Base-by-base conservation (phyloP, 2,329 filamentous ascomycete species). In the Tolypocladium cylindrosporum region DNA sequence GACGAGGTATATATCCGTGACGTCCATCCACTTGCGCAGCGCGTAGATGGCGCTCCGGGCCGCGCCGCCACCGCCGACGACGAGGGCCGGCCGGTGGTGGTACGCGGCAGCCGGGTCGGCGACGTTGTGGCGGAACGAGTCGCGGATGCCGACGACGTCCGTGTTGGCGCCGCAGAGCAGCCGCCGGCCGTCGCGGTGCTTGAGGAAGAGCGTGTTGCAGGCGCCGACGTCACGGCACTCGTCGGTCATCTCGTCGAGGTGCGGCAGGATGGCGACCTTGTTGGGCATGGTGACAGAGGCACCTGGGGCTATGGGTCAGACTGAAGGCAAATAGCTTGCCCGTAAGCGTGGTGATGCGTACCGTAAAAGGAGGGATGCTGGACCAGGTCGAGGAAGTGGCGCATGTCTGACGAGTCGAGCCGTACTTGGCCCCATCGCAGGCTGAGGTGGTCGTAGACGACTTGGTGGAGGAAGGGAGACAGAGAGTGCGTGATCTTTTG, bases 271-370 rank as follows among this genome's bases (percentile, higher is more conserved):
- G 64, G 84, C 79, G 34, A 93, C 83, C 72, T 94, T 93, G 77
- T 90, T 86, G 0, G 90, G 90, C 89, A 93, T 94, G 24, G 89
- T 93, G 42, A 93, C 85, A 4, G 87, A 84, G 27, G 86, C 83
- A 57, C 87, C 86, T 82, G 58, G 14, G 39, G 13, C 10, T 21
- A 11, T 8, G 21, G 21, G 21, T 45, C 43, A 45, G 21, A 3
- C 2, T 27, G 21, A 45, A 45, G 13, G 43, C 21, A 21, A 24
- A 27, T 11, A 6, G 43, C 7, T 13, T 27, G 11, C 43, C 14
- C 27, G 43, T 27, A 27, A 27, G 31, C 6, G 7, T 13, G 48
- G 48, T n/a, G 40, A n/a, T 19, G 55, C 74, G 48, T 72, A 80
- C 85, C 86, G 66, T 85, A 87, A 69, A 85, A 88, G 62, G 79